Base-by-base conservation (phyloP, 2,329 filamentous ascomycete species). In the Diaporthe sp. region DNA sequence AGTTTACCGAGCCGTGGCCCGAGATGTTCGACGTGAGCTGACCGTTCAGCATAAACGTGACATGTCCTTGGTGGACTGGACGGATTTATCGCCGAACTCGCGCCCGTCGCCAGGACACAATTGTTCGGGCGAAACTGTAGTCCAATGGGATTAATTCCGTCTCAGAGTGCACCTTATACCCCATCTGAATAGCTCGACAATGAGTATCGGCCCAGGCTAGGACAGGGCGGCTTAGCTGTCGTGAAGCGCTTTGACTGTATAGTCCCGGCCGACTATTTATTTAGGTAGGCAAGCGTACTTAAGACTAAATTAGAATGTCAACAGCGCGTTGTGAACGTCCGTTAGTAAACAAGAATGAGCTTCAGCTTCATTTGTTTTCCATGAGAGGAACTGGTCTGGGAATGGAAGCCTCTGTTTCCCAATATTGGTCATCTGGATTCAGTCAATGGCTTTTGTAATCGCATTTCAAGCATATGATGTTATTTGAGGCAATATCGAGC, bases 261-360 rank as follows among this genome's bases (percentile, higher is more conserved):
- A 67, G 57, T n/a, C 13, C 4, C 25, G 17, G 35, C 13, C n/a
- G n/a, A 19, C 17, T 47, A 15, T 40, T 47, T n/a, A 9, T 2
- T 33, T 30, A 22, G 17, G 25, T 22, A 66, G 50, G n/a, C 13
- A 54, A 5, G 50, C 13, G 15, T 38, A 50, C 6, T 25, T 25
- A 4, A 13, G 30, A 13, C 42, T 35, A 67, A 67, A 52, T 38
- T 50, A 67, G 61, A 9, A 66, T 66, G 28, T 50, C 61, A 67
- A 67, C 42, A 67, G 42, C 30, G 22, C 42, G 45, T 33, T 50
- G 4, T 15, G 25, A 10, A 13, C 42, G 13, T 50, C 61, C 10
- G 42, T 19, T n/a, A 10, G 10, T 10, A 25, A 25, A 67, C 61
- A 45, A 15, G 28, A 3, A 12, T 4, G 35, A 50, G 22, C 19